phyloP scores from a whole-genome alignment of 306 rosid genomes.

The Astragalus membranaceus region DNA sequence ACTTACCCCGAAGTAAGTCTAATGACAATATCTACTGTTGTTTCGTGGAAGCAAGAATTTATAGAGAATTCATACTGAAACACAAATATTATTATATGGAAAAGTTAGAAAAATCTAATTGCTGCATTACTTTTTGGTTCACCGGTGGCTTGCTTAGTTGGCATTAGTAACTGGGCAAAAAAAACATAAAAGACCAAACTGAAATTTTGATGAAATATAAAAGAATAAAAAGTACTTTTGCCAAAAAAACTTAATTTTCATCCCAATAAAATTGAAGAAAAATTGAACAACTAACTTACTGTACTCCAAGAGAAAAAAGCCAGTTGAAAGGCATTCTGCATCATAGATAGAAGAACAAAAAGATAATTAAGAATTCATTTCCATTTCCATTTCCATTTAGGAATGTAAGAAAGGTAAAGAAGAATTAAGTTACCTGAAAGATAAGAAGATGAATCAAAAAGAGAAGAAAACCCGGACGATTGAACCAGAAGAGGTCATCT shows the following conservation, averaged over 20 bases:
- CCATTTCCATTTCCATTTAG: no score
- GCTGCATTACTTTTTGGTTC: not conserved
- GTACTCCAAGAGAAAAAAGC: constrained; percentile 74
- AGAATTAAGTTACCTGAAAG: constrained; percentile 46
- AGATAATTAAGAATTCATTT: no score
- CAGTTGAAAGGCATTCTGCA: constrained; percentile 79
- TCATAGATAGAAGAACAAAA: not conserved
- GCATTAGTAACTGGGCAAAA: no score
- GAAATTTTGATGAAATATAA: no score
- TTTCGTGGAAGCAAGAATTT: constrained; percentile 51
- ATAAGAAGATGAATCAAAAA: constrained; percentile 61
- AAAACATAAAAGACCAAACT: no score
- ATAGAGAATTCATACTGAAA: constrained; percentile 42
- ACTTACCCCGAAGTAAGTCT: constrained; percentile 65
- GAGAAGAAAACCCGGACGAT: constrained; percentile 52
- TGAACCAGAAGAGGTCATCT: constrained; percentile 82
- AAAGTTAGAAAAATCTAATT: not conserved
- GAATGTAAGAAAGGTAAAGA: not conserved
- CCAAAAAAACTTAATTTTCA: no score
- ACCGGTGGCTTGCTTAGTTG: no score
- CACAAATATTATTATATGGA: not conserved
- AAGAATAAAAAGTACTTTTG: no score
- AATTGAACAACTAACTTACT: constrained; percentile 32
- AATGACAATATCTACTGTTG: constrained; percentile 33
- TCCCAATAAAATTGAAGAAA: no score